Evolutionary conservation across 805 yeast genomes (phyloP), one percentile per base, ranked within the genome.

Genomic region (Candida parachauliodes): DNA sequence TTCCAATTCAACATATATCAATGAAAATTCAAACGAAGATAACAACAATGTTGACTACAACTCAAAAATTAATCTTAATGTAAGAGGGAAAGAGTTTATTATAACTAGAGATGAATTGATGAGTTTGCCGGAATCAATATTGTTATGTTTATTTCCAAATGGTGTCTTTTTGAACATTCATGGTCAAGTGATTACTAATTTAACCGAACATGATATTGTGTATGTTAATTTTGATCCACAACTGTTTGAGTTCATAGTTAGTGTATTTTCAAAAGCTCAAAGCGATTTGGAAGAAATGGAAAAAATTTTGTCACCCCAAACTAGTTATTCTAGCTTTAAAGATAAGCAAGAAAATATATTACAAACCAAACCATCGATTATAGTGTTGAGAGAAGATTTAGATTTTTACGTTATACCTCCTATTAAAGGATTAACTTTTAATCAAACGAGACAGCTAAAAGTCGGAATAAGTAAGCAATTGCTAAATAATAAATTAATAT

Each of bases 371-470:
- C 98, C 98, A 0, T 83, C 96, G 1, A 81, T 93, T 30, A 88
- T 93, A 39, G 96, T 91, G 3, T 69, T 93, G 38, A 72, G 97
- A 45, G 98, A 93, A 58, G 98, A 93, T 60, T 71, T 93, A 48
- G 98, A 93, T 56, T 93, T 77, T 61, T 93, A 89, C 59, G 86
- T 94, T 45, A 81, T 93, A 12, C 94, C 96, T 2, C 89, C 87
- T 29, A 62, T 64, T 28, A 59, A 72, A 2, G 82, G 83, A 2
- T 61, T 79, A 26, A 58, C 68, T 34, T 64, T 66, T 16, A 79
- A 77, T 18, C 77, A 80, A 29, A 80, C 88, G 73, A 75, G 77
- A 46, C 68, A 70, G 26, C 65, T 91, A 43, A 91, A 91, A 57
- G 55, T 77, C 33, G 75, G 76, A 43, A 93, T 88, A 8, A 95